Conservation (phyloP, 495 filamentous ascomycete genomes). For the Aspergillus ostianus region DNA sequence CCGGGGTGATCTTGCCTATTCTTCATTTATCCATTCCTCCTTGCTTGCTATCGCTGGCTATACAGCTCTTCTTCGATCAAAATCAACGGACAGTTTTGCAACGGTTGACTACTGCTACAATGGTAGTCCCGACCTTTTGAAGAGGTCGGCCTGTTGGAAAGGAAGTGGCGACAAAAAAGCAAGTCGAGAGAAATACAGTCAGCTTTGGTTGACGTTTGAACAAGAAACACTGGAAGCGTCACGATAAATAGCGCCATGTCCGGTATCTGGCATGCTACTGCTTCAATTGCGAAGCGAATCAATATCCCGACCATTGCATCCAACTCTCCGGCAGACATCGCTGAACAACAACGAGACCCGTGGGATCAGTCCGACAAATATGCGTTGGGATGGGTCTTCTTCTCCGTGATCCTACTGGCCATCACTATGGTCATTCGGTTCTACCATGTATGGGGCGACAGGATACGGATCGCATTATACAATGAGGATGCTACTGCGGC, state of each 20-base stretch:
- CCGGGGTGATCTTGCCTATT: constrained; percentile 8
- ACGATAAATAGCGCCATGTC: background rate
- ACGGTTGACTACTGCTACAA: background rate
- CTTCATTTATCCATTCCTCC: background rate
- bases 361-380: constrained; percentile 84
- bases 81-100: background rate
- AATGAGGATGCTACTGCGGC: constrained; percentile 65
- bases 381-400: constrained; percentile 83
- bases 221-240: background rate
- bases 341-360: constrained; percentile 74
- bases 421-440: constrained; percentile 62
- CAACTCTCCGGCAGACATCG: constrained; percentile 66
- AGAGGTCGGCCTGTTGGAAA: background rate
- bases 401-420: constrained; percentile 68
- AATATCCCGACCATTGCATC: constrained; percentile 67
- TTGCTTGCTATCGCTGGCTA: background rate
- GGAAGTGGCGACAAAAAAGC: background rate
- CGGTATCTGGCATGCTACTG: constrained; percentile 20
- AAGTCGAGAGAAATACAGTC: background rate
- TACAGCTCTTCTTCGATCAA: background rate
- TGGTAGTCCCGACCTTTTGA: background rate
- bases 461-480: constrained; percentile 77
- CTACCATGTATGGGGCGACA: constrained; percentile 86
- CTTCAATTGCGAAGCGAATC: constrained; percentile 66
- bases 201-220: background rate